phyloP scores from a whole-genome alignment of 1,139 yeast genomes.

The Petasospora fabianii region DNA sequence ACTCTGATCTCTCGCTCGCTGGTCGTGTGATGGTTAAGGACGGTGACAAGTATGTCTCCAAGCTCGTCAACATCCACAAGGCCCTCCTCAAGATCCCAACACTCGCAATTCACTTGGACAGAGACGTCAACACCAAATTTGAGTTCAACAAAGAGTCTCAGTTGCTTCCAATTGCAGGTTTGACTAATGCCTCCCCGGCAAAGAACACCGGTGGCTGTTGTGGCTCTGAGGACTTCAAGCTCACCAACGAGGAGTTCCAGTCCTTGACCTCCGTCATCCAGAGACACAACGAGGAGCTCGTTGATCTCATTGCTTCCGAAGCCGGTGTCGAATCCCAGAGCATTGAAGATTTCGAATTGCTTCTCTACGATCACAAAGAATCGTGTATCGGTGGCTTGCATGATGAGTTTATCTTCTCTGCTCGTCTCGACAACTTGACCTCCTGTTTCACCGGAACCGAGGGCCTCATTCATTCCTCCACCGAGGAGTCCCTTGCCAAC shows the following conservation, averaged over 20 bases:
- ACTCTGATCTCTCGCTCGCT: slow-evolving; percentile 86
- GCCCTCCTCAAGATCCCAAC: slow-evolving; percentile 92
- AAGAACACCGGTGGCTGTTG: slow-evolving; percentile 30
- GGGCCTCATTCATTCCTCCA: slow-evolving; percentile 60
- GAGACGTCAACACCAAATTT: slow-evolving; percentile 72
- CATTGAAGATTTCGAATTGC: slow-evolving; percentile 86
- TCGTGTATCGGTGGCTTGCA: slow-evolving; percentile 83
- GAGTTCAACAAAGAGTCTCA: slow-evolving; percentile 90
- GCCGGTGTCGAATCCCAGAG: slow-evolving; percentile 43
- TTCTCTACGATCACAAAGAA: slow-evolving; percentile 82
- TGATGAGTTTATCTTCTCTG: slow-evolving; percentile 88
- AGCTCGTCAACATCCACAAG: slow-evolving; percentile 71
- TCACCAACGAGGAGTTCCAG: slow-evolving; percentile 53
- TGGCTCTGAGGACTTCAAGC: slow-evolving; percentile 44
- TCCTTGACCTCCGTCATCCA: slow-evolving; percentile 62
- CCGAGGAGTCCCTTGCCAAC: slow-evolving; percentile 34
- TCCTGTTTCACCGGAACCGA: slow-evolving; percentile 78
- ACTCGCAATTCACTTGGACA: slow-evolving; percentile 85
- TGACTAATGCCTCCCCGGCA: slow-evolving; percentile 39
- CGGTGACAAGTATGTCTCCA: slow-evolving; percentile 54
- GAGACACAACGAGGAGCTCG: slow-evolving; percentile 72
- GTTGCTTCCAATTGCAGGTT: slow-evolving; percentile 82
- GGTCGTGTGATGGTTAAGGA: slow-evolving; percentile 76
- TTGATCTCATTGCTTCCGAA: slow-evolving; percentile 67
- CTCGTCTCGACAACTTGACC: slow-evolving; percentile 88